These are phyloP conservation scores for Colletotrichum sidae DNA, from an alignment of 2,329 filamentous ascomycete genomes.

Conservation along the genomic window DNA sequence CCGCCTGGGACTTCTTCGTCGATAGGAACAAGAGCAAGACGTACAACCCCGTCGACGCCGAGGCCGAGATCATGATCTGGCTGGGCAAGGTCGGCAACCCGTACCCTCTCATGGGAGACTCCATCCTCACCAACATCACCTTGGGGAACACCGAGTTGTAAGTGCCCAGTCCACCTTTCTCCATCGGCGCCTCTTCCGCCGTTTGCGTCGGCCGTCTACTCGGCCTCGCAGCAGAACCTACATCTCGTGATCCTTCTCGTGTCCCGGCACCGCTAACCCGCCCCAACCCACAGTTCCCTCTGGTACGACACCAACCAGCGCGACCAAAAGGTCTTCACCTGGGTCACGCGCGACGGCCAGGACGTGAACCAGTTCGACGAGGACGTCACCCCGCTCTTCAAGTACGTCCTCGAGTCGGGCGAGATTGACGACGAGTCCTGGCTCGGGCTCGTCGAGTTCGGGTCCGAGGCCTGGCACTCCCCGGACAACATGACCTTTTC, in stretches of 20 bases:
- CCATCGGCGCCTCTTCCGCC: too few species aligned
- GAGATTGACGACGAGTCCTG: conserved; percentile 43
- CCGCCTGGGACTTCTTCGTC: conserved; percentile 48
- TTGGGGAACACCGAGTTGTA: conserved; percentile 45
- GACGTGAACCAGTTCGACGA: conserved; percentile 43
- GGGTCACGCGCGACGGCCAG: conserved; percentile 40
- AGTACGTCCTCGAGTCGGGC: conserved; percentile 45
- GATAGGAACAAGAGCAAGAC: conserved; percentile 43
- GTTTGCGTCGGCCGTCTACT: background rate
- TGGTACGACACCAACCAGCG: conserved; percentile 45
- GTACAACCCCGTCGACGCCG: conserved; percentile 42
- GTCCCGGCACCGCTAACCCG: background rate
- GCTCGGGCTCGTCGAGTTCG: conserved; percentile 47
- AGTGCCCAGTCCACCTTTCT: conserved; percentile 23
- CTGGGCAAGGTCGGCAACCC: conserved; percentile 44
- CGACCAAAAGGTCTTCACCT: conserved; percentile 46
- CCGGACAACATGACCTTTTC: conserved; percentile 46
- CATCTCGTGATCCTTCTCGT: background rate
- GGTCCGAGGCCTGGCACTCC: conserved; percentile 46
- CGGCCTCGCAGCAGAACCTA: background rate
- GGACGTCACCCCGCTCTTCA: conserved; percentile 46
- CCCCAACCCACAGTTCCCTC: conserved; percentile 39
- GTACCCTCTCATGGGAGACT: conserved; percentile 43
- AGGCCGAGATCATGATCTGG: conserved; percentile 50
- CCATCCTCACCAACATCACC: conserved; percentile 41